Percentiles rank a stretch among this genome's conserved stretches.
Evolutionary conservation across 768 basidiomycete species (phyloP).

Genomic region (Mycena vulgaris): DNA sequence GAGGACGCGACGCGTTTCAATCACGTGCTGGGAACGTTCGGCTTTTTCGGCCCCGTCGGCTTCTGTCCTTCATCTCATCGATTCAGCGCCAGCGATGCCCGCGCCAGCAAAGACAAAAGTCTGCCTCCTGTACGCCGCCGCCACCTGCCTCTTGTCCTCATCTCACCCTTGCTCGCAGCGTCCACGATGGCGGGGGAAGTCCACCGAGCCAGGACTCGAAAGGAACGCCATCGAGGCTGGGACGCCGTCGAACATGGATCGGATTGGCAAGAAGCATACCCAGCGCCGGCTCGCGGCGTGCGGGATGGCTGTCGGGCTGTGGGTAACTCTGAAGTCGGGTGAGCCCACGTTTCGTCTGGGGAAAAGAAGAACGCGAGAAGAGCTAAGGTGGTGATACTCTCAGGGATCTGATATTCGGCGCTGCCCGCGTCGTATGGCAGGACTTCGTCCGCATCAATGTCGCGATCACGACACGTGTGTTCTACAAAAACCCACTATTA

Average conservation of each 20-base stretch:
- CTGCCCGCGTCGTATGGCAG: constrained; percentile 97
- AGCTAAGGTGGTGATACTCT: neutral
- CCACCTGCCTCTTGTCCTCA: too few species aligned
- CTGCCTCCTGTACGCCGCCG: too few species aligned
- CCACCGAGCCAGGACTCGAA: constrained; percentile 75
- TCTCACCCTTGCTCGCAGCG: too few species aligned
- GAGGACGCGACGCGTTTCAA: too few species aligned
- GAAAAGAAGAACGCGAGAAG: too few species aligned
- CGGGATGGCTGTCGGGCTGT: constrained; percentile 93
- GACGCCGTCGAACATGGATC: constrained; percentile 91
- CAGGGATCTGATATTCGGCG: constrained; percentile 95
- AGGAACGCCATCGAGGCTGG: constrained; percentile 93
- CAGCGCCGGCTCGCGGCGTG: constrained; percentile 85
- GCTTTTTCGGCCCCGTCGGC: too few species aligned
- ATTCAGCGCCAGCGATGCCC: too few species aligned
- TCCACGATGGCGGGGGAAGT: constrained; percentile 98
- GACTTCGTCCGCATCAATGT: constrained; percentile 97
- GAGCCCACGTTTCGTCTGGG: constrained; percentile 49
- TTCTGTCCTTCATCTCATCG: too few species aligned
- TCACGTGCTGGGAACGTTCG: too few species aligned
- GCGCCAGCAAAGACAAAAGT: too few species aligned
- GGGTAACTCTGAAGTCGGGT: constrained; percentile 99
- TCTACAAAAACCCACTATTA: constrained; percentile 86
- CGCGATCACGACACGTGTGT: constrained; percentile 89
- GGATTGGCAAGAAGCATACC: constrained; percentile 82